These are phyloP conservation scores for Bolboschoenoplectus hybrid DNA, from an alignment of 202 grass and related monocot species.

Conservation along the genomic window DNA sequence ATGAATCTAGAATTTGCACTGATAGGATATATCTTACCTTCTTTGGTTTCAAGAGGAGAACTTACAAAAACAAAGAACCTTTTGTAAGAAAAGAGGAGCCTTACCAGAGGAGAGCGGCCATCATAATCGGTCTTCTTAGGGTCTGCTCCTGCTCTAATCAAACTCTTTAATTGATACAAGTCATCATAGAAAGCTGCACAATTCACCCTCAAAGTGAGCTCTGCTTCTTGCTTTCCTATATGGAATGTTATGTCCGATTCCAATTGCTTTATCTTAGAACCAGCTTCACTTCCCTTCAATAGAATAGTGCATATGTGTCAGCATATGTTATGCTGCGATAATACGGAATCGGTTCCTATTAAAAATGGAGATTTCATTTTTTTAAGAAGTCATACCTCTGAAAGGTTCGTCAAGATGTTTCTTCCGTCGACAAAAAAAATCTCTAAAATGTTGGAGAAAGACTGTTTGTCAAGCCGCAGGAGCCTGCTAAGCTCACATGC, in stretches of 20 bases:
- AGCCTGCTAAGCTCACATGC: conserved; percentile 73
- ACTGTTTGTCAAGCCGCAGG: conserved; percentile 79
- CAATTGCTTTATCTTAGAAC: conserved; percentile 60
- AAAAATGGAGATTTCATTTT: background rate
- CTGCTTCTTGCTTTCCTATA: conserved; percentile 91
- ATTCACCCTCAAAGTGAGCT: conserved; percentile 77
- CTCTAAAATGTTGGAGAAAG: conserved; percentile 80
- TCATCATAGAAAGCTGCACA: conserved; percentile 80
- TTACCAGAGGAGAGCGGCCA: conserved; percentile 84
- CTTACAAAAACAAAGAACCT: conserved; percentile 6
- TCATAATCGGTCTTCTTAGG: conserved; percentile 91
- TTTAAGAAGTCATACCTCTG: conserved; percentile 52
- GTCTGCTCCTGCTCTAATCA: conserved; percentile 82
- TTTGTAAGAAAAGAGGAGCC: background rate
- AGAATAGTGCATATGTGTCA: conserved; percentile 11
- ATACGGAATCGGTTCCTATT: background rate
- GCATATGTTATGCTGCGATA: background rate
- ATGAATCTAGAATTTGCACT: conserved; percentile 13
- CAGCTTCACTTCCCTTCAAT: conserved; percentile 64
- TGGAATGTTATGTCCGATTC: conserved; percentile 91
- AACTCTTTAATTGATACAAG: conserved; percentile 64
- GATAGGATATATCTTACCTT: background rate
- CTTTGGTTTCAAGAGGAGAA: background rate
- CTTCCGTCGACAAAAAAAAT: conserved; percentile 89
- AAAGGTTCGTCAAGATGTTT: conserved; percentile 78